A percentile compares a stretch with the other conserved stretches of the same genome.
These are phyloP conservation scores for Xylaria sp. DNA, from an alignment of 2,329 filamentous ascomycete genomes.

Conservation along the genomic window DNA sequence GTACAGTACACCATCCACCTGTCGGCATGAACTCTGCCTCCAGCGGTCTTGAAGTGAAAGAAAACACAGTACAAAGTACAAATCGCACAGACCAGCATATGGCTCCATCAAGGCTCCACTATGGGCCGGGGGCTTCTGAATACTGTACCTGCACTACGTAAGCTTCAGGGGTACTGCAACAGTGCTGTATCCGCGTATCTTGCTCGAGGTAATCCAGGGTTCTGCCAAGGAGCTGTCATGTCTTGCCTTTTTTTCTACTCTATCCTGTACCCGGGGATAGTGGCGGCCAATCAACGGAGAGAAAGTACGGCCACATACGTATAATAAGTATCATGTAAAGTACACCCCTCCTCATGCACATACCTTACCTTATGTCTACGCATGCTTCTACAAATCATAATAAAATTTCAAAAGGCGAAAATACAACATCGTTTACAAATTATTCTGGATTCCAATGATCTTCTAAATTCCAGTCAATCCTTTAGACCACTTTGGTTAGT, in stretches of 20 bases:
- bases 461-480: not conserved
- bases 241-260: constrained; percentile 2
- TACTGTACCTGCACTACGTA: not conserved
- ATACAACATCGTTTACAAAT: not conserved
- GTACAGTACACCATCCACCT: too few species aligned
- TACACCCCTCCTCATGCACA: not conserved
- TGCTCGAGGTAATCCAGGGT: constrained; percentile 4
- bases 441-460: constrained; percentile 4
- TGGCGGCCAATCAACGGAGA: constrained; percentile 19
- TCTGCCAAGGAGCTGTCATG: constrained; percentile 7
- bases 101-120: not conserved
- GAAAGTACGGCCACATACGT: not conserved
- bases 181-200: not conserved
- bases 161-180: not conserved
- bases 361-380: not conserved
- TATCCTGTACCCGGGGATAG: not conserved
- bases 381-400: not conserved
- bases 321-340: constrained; percentile 4
- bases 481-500: not conserved
- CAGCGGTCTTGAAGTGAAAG: not conserved
- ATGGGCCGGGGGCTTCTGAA: not conserved
- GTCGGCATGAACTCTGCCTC: not conserved
- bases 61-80: too few species aligned
- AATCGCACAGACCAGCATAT: not conserved
- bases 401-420: not conserved